Conservation (phyloP, 176 grass and related monocot species). For the Metroxylon sagu region DNA sequence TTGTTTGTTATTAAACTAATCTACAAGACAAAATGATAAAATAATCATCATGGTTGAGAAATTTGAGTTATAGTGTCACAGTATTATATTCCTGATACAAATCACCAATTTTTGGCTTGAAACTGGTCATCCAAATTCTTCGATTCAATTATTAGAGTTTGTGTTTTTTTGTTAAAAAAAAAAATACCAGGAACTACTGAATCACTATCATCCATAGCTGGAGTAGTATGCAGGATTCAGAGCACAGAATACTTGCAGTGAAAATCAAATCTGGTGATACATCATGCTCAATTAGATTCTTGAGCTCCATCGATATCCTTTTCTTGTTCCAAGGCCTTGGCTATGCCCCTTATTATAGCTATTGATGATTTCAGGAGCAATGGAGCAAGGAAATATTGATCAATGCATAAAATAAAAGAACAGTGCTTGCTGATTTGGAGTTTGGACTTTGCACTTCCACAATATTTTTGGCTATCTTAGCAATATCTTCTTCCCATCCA, state of each 20-base stretch:
- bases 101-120: constrained; percentile 31
- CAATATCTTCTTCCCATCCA: constrained; percentile 71
- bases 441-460: constrained; percentile 44
- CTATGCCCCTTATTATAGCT: too few relatives aligned
- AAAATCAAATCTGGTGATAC: constrained; percentile 60
- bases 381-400: too few relatives aligned
- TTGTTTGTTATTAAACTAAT: background rate
- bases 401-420: too few relatives aligned
- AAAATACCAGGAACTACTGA: too few relatives aligned
- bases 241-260: constrained; percentile 14
- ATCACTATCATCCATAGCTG: too few relatives aligned
- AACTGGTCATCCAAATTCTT: constrained; percentile 49
- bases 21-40: background rate
- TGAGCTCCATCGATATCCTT: constrained; percentile 14
- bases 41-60: background rate
- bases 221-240: too few relatives aligned
- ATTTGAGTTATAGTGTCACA: constrained; percentile 16
- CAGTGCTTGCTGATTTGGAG: constrained; percentile 34
- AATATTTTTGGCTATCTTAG: constrained; percentile 45
- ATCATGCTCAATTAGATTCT: constrained; percentile 53
- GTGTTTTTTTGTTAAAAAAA: background rate
- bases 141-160: constrained; percentile 42
- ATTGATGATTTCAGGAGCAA: too few relatives aligned
- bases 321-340: constrained; percentile 1
- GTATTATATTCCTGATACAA: constrained; percentile 19